A percentile compares a stretch with the other conserved stretches of the same genome.
phyloP scores from a whole-genome alignment of 2,329 filamentous ascomycete genomes.

The Neofusicoccum parvum region DNA sequence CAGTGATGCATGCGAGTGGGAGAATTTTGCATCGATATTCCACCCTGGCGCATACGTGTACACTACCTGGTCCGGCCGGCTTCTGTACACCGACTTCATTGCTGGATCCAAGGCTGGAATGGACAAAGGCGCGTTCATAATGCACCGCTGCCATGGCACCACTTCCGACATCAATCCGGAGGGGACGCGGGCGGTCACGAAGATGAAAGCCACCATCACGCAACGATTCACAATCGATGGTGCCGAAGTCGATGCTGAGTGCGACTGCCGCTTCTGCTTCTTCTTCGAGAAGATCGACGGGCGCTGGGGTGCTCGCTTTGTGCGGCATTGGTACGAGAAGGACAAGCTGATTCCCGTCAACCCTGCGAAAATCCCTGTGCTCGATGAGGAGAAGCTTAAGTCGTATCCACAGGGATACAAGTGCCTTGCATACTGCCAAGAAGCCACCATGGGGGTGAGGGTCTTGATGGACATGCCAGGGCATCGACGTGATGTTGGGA shows the following conservation, averaged over 20 bases:
- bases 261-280: conserved; percentile 39
- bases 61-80: conserved; percentile 54
- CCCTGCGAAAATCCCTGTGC: not conserved
- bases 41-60: conserved; percentile 52
- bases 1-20: conserved; percentile 54
- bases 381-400: not conserved
- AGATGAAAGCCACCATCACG: conserved; percentile 56
- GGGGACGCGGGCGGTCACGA: conserved; percentile 48
- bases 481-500: not conserved
- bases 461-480: not conserved
- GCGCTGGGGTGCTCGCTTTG: conserved; percentile 4
- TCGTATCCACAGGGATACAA: not conserved
- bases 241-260: conserved; percentile 49
- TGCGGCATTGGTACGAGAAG: conserved; percentile 1
- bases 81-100: conserved; percentile 48
- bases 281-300: conserved; percentile 43
- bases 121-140: conserved; percentile 48
- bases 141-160: conserved; percentile 47
- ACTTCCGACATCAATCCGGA: conserved; percentile 47
- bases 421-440: not conserved
- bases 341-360: not conserved
- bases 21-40: conserved; percentile 55
- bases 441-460: not conserved
- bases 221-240: conserved; percentile 50
- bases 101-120: conserved; percentile 43